phyloP scores from a whole-genome alignment of 1,139 yeast genomes.

The Zhuliangozyma parablackwelliae region DNA sequence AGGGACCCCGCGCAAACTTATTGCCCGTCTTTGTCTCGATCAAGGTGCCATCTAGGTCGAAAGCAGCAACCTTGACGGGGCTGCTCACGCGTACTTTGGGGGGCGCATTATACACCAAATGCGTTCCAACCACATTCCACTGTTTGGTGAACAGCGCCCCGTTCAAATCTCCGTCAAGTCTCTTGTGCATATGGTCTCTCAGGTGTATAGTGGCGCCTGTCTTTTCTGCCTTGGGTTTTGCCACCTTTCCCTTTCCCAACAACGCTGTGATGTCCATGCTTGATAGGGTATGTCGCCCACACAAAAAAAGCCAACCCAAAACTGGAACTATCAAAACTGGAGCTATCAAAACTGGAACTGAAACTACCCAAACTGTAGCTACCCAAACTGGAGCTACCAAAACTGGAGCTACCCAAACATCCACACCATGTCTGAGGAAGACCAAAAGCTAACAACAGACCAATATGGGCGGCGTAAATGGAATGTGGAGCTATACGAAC shows the following conservation, averaged over 20 bases:
- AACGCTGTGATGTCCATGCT: slow-evolving; percentile 5
- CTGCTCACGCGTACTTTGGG: slow-evolving; percentile 3
- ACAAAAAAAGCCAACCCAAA: not conserved
- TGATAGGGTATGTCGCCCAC: too few relatives aligned
- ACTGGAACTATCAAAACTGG: not conserved
- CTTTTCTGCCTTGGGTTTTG: not conserved
- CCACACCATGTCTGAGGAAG: slow-evolving; percentile 4
- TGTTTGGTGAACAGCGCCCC: slow-evolving; percentile 5
- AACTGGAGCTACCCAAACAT: not conserved
- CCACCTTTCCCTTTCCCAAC: slow-evolving; percentile 1
- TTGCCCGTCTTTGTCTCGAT: slow-evolving; percentile 55
- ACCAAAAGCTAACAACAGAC: slow-evolving; percentile 20
- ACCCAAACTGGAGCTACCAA: not conserved
- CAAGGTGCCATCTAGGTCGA: slow-evolving; percentile 76
- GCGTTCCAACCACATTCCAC: slow-evolving; percentile 33
- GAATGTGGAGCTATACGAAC: slow-evolving; percentile 63
- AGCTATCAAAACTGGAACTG: not conserved
- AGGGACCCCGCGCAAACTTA: slow-evolving; percentile 49
- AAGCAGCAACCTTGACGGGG: slow-evolving; percentile 51
- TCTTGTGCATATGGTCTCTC: not conserved
- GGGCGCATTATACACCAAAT: slow-evolving; percentile 31
- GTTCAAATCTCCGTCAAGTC: not conserved
- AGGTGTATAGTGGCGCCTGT: slow-evolving; percentile 1
- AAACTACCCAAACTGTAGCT: not conserved
- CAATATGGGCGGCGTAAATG: slow-evolving; percentile 66